Conservation (phyloP, 1,139 yeast genomes). For the Suhomyces choctaworum region DNA sequence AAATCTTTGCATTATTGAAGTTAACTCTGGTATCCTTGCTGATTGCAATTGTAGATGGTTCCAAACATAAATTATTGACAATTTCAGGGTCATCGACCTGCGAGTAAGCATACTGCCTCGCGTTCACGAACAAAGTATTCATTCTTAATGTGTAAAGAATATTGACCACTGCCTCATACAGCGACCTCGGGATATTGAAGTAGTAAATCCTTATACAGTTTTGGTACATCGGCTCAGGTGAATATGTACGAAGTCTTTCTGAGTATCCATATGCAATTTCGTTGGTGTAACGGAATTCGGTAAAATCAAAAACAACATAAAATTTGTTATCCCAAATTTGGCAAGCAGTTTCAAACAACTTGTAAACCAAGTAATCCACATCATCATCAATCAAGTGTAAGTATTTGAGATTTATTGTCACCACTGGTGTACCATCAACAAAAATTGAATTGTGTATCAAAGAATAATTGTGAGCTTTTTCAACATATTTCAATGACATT, state of each 20-base stretch:
- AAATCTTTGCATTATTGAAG: slow-evolving; percentile 58
- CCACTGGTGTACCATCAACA: slow-evolving; percentile 70
- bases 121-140: slow-evolving; percentile 18
- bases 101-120: slow-evolving; percentile 38
- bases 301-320: slow-evolving; percentile 66
- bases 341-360: slow-evolving; percentile 65
- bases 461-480: slow-evolving; percentile 42
- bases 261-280: slow-evolving; percentile 32
- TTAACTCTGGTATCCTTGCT: slow-evolving; percentile 59
- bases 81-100: slow-evolving; percentile 51
- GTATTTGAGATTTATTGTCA: slow-evolving; percentile 54
- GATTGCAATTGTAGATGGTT: slow-evolving; percentile 36
- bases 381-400: slow-evolving; percentile 48
- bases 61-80: slow-evolving; percentile 52
- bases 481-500: slow-evolving; percentile 57
- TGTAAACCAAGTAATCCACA: slow-evolving; percentile 57
- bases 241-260: slow-evolving; percentile 37
- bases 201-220: slow-evolving; percentile 61
- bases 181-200: slow-evolving; percentile 57
- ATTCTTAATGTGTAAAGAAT: slow-evolving; percentile 22
- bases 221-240: slow-evolving; percentile 49
- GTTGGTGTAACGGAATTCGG: slow-evolving; percentile 50
- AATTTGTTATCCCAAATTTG: slow-evolving; percentile 75
- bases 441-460: slow-evolving; percentile 65
- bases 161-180: slow-evolving; percentile 35